phyloP scores from a whole-genome alignment of 305 asterid genomes.

The Fraxinus platypoda region DNA sequence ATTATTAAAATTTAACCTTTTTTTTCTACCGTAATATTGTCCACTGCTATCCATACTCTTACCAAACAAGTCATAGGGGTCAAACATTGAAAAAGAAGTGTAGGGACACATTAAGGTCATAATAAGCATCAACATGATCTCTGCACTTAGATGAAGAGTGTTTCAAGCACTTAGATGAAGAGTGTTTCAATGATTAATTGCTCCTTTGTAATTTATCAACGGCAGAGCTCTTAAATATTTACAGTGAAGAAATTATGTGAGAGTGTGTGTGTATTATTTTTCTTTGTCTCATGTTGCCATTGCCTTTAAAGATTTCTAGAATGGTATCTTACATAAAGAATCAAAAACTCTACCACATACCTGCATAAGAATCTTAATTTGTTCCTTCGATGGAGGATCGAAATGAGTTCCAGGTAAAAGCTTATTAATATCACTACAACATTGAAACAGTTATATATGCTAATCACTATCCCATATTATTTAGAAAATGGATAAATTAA shows the following conservation, averaged over 20 bases:
- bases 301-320: background rate
- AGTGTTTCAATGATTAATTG: background rate
- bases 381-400: constrained; percentile 84
- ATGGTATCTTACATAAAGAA: background rate
- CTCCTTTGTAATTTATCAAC: background rate
- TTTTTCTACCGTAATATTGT: background rate
- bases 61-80: background rate
- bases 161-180: background rate
- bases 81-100: background rate
- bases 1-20: background rate
- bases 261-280: background rate
- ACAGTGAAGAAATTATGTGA: background rate
- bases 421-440: constrained; percentile 78
- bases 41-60: background rate
- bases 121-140: background rate
- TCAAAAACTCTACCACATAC: constrained; percentile 31
- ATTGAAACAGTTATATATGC: constrained; percentile 11
- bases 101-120: background rate
- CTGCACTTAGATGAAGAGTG: background rate
- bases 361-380: constrained; percentile 57
- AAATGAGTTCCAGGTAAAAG: constrained; percentile 93
- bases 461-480: background rate
- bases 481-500: constrained; percentile 3
- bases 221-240: background rate
- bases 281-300: background rate